Base-by-base conservation (phyloP, 108 stramenopile genomes). In the Discostella stelligeroides region DNA sequence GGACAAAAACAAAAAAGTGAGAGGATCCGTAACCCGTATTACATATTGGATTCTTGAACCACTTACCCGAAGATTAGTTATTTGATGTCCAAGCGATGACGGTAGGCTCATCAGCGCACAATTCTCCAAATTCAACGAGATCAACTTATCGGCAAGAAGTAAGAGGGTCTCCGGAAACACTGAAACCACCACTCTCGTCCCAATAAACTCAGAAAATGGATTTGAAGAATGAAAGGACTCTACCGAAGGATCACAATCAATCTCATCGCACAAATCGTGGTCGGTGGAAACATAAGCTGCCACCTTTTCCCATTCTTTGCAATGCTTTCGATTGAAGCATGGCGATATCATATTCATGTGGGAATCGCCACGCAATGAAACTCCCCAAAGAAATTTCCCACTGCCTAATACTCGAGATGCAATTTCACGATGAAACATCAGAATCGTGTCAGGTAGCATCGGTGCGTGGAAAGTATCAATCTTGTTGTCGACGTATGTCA, bases 31-130 rank as follows among this genome's bases (percentile, higher is more conserved):
- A n/a, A n/a, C n/a, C n/a, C n/a, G n/a, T n/a, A n/a, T n/a, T n/a
- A n/a, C n/a, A n/a, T n/a, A n/a, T n/a, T n/a, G n/a, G n/a, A n/a
- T n/a, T 9, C n/a, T 15, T 53, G 7, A 27, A 1, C 13, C 58
- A 67, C 78, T 72, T 41, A 79, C 78, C 65, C 56, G 64, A 14
- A 79, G 66, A 62, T 64, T 42, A 21, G 60, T 23, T n/a, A 81
- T 42, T 30, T 72, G 46, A 38, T 62, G 38, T 0, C 80, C 80
- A 46, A 81, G 45, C n/a, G 75, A 72, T 13, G 41, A 25, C 15
- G 80, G 80, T 48, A 81, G 74, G 4, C 23, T 30, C 6, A 49
- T 30, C 10, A 81, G 46, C 24, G 45, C 54, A 38, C 60, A 76
- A 12, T 70, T 47, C 7, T 42, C 41, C 40, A 77, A 21, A 1